Conservation (phyloP, 805 yeast species). For the Komagataella kurtzmanii region DNA sequence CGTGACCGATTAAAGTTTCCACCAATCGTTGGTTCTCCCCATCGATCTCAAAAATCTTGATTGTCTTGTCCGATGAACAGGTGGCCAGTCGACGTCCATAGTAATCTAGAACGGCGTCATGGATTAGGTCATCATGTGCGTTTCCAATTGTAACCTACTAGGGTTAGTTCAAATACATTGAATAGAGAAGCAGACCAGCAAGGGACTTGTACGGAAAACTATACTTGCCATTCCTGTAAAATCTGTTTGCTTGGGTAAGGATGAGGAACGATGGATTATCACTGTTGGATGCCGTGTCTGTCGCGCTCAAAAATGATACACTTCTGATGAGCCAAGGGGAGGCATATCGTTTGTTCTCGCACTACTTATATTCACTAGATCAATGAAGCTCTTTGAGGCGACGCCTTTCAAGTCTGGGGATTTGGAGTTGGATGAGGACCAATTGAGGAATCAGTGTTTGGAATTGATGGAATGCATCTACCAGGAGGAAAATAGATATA, state of each 20-base stretch:
- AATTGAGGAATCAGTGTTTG: not conserved
- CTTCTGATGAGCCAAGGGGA: not conserved
- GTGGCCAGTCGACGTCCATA: slow-evolving; percentile 95
- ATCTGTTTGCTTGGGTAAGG: not conserved
- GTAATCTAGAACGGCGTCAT: slow-evolving; percentile 94
- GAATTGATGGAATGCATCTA: not conserved
- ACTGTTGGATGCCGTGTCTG: not conserved
- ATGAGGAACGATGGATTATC: not conserved
- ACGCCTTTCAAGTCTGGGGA: not conserved
- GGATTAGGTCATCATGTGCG: slow-evolving; percentile 87
- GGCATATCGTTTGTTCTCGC: not conserved
- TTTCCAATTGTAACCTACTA: slow-evolving; percentile 68
- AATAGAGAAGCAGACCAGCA: not conserved
- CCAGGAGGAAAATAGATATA: not conserved
- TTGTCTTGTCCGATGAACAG: slow-evolving; percentile 91
- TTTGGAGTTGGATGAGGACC: not conserved
- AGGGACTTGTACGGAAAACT: not conserved
- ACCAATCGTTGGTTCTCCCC: slow-evolving; percentile 71
- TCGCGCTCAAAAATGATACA: not conserved
- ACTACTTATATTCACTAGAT: not conserved
- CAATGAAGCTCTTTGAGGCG: not conserved
- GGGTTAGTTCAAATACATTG: not conserved
- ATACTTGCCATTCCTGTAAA: not conserved
- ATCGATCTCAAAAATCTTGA: slow-evolving; percentile 84
- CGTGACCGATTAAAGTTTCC: slow-evolving; percentile 86